Evolutionary conservation across 192 early-diverging fungal genomes (phyloP), one percentile per base, ranked within the genome.

Genomic region (Entomortierella beljakovae): DNA sequence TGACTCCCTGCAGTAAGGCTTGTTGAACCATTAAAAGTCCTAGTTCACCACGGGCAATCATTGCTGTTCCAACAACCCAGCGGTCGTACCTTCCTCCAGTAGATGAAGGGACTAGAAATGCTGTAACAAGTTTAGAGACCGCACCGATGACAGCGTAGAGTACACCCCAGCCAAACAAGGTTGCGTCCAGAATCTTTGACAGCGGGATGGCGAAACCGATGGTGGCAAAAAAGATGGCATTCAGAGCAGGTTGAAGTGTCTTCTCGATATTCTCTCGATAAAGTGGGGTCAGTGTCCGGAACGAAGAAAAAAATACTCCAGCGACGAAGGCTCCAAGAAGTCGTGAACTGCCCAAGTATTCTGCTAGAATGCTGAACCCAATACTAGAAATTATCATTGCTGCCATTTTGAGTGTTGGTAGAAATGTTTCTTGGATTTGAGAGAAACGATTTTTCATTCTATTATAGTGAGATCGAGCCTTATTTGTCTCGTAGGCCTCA

Each of bases 11-110:
- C 43, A 59, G 0, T 35, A 56, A 38, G 16, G 71, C 67, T 53
- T 83, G 76, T 29, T 76, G 68, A 0, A 49, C 65, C 61, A 80
- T 81, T 23, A 83, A 38, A 11, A 81, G 28, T 1, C 74, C 69
- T 6, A 80, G 62, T 29, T 80, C 77, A 5, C 77, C 77, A 2
- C 77, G 68, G 23, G 77, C 77, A 8, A 80, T 61, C 77, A 80
- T 80, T 4, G 77, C 77, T 32, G 69, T 38, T n/a, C 80, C 71
- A 7, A 81, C 57, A 55, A 72, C 40, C 70, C 73, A 59, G 1
- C 66, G 54, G 18, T 63, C 64, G 57, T 73, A 9, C 2, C 10
- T 43, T 29, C 9, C n/a, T 0, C 22, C 40, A 18, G 35, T 7
- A n/a, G 35, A 22, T 50, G 51, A 32, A 52, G 73, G 65, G 35